Base-by-base conservation (phyloP, 2,329 filamentous ascomycete species). In the Aspergillus tubingensis region DNA sequence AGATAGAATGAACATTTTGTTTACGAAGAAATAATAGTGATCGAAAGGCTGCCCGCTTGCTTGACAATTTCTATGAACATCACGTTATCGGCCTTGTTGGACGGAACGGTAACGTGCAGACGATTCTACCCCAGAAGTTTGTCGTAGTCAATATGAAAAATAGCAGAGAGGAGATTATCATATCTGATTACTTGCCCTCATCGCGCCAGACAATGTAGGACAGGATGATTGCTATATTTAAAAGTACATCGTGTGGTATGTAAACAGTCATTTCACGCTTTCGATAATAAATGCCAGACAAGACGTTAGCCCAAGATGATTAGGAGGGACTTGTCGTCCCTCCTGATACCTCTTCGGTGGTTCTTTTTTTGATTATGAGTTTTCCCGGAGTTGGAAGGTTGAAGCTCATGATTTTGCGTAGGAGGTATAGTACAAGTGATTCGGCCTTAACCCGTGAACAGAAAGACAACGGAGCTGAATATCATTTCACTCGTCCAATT, bases 211-310 rank as follows among this genome's bases (percentile, higher is more conserved):
- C 30, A 51, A 52, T 27, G 57, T 36, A 65, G 59, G 62, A 61
- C 57, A 67, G 61, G 64, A 64, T 63, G 65, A 54, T 57, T 63
- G 67, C 66, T 66, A 59, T 56, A 62, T 65, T 68, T 73, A 73
- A 68, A 66, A 70, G 62, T 74, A 74, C 72, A 75, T 66, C 68
- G 61, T 62, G 66, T 66, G 68, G 69, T 70, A 73, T 74, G 73
- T 71, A 62, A 61, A 63, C 58, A 65, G 56, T 64, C 62, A 64
- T 66, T 67, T 66, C 66, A 67, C 66, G 67, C 67, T 69, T 65
- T 66, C 63, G 60, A 62, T 58, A 66, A 64, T 59, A 67, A 54
- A 68, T 65, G 62, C 63, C 63, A 64, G 55, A 57, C 44, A 59
- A 55, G 61, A 65, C 61, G 62, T 59, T 59, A 62, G 50, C 50